Base-by-base conservation (phyloP, 2,329 filamentous ascomycete species). In the Macrophomina pseudophaseolina region DNA sequence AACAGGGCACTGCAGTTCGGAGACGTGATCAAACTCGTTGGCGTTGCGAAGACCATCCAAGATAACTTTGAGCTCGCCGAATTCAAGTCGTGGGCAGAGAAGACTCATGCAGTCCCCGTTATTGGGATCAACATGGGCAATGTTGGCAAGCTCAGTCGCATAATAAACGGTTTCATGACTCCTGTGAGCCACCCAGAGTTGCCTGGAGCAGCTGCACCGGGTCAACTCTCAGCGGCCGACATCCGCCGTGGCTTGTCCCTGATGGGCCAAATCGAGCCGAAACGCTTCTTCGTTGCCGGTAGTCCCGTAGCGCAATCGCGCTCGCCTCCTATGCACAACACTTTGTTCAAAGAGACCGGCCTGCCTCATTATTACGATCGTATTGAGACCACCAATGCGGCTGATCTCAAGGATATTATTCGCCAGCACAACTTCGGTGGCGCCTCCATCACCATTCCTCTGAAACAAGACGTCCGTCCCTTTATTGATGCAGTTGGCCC, bases 41-140 rank as follows among this genome's bases (percentile, higher is more conserved):
- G 95, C 48, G 84, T 91, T 66, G 94, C 94, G 1, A 87, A 85
- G 65, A 86, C 79, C 23, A 83, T 94, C 53, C 88, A 93, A 68
- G 94, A 98, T 80, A 99, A 99, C 77, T 95, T 92, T 74, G 88
- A 91, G 48, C 85, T 98, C 35, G 88, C 88, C 48, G 87, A 87
- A 58, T 99, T 99, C 86, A 94, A 92, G 81, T 81, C 85, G 28
- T 90, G 87, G 81, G 93, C 94, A 80, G 83, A 87, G 44, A 82
- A 85, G 30, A 86, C 91, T 1, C 91, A 96, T 74, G 85, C 90
- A 64, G 88, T 89, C n/a, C 94, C 94, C 0, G 81, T 99, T 65
- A 97, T 99, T 72, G 93, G 91, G 1, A 91, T 99, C 76, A 99
- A 99, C 80, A 98, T 99, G 94, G 94, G 94, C 35, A 84, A 88